Percentiles rank a stretch among this genome's conserved stretches.
phyloP scores from a whole-genome alignment of 768 basidiomycete species.

The Collybia sordida region DNA sequence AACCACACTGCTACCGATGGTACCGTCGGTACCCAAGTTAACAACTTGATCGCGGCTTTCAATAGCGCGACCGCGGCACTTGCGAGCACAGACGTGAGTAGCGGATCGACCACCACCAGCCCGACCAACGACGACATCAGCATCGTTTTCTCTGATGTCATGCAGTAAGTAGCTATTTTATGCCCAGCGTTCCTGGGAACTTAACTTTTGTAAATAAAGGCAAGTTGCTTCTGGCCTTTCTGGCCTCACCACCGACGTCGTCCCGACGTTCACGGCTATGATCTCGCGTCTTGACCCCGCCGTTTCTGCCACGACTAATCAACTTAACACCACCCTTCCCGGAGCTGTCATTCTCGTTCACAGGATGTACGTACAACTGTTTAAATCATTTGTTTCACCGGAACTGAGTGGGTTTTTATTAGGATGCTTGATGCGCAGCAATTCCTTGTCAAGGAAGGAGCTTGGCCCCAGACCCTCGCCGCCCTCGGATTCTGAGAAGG shows the following conservation, averaged over 20 bases:
- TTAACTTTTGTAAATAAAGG: constrained; percentile 12
- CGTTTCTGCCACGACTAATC: constrained; percentile 20
- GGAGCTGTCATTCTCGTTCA: constrained; percentile 23
- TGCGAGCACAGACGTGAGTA: constrained; percentile 22
- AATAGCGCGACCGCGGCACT: constrained; percentile 20
- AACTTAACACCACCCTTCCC: constrained; percentile 31
- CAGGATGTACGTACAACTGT: constrained; percentile 22
- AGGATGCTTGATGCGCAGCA: constrained; percentile 36
- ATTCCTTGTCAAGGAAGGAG: constrained; percentile 29
- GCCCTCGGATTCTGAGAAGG: constrained; percentile 28
- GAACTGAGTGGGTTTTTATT: not conserved
- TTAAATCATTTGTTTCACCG: not conserved
- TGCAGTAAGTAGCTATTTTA: constrained; percentile 23
- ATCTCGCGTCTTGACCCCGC: constrained; percentile 27
- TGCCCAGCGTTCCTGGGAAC: too few species aligned
- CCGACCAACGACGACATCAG: constrained; percentile 37
- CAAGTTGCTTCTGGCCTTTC: constrained; percentile 27
- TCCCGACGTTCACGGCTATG: constrained; percentile 25
- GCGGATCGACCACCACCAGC: constrained; percentile 26
- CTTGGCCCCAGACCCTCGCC: constrained; percentile 29
- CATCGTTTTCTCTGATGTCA: constrained; percentile 24
- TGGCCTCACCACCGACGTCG: constrained; percentile 21
- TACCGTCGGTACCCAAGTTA: constrained; percentile 27
- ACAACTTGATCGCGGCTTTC: constrained; percentile 23
- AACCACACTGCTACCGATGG: constrained; percentile 25